Conservation (phyloP, 2,329 filamentous ascomycete genomes). For the Calonectria pteridis region DNA sequence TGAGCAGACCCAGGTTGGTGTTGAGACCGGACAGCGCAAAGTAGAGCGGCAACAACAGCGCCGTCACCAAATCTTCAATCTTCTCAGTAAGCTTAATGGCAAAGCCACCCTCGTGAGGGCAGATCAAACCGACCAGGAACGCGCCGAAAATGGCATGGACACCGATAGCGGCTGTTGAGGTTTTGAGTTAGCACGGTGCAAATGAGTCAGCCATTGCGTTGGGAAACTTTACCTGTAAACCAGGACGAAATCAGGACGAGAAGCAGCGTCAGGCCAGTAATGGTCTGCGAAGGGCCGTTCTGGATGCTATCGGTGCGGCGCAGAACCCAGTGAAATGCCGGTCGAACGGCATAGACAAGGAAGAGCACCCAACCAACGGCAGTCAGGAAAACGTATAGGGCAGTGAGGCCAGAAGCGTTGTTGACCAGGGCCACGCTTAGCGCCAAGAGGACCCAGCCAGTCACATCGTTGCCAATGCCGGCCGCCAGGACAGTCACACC, state of each 20-base stretch:
- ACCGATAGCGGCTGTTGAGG: constrained; percentile 74
- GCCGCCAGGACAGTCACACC: constrained; percentile 91
- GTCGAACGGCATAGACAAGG: constrained; percentile 78
- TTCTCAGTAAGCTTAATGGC: constrained; percentile 94
- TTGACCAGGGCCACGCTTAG: constrained; percentile 95
- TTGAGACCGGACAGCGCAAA: constrained; percentile 92
- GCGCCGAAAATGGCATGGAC: constrained; percentile 95
- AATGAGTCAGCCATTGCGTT: background rate
- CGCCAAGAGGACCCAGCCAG: constrained; percentile 86
- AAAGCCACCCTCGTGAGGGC: constrained; percentile 90
- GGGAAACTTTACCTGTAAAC: constrained; percentile 72
- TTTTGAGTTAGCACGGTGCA: background rate
- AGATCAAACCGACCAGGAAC: constrained; percentile 90
- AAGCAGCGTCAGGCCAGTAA: constrained; percentile 85
- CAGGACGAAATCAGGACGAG: constrained; percentile 84
- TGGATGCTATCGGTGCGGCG: constrained; percentile 81
- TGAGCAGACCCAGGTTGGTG: constrained; percentile 86
- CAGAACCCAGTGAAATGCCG: constrained; percentile 80
- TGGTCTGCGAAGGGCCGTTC: constrained; percentile 87
- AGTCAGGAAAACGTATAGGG: constrained; percentile 85
- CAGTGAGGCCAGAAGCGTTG: constrained; percentile 83
- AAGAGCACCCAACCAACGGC: constrained; percentile 82
- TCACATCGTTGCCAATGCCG: constrained; percentile 89
- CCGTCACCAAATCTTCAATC: constrained; percentile 89
- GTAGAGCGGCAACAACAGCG: constrained; percentile 89